Percentiles rank a stretch among this genome's conserved stretches.
Conservation (phyloP, 169 alveolate genomes). For the Cryptosporidium meleagridis region DNA sequence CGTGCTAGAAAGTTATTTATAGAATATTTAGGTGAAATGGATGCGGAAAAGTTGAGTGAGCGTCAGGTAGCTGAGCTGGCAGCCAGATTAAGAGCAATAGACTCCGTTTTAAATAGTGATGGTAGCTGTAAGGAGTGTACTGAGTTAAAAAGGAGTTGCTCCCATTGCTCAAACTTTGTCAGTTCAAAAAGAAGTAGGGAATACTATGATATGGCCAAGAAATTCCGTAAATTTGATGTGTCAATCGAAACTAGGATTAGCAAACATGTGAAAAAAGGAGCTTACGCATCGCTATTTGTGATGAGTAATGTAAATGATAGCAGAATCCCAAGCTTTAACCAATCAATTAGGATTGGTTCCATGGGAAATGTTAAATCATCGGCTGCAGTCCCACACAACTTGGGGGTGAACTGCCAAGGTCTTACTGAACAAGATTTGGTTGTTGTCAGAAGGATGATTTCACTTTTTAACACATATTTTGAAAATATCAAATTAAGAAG, state of each 20-base stretch:
- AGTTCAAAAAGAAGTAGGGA: neutral
- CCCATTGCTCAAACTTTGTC: constrained; percentile 11
- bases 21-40: constrained; percentile 2
- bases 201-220: constrained; percentile 20
- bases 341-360: constrained; percentile 34
- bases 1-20: constrained; percentile 35
- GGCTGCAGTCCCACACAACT: neutral
- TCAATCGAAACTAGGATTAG: constrained; percentile 32
- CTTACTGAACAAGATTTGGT: constrained; percentile 13
- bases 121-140: constrained; percentile 30
- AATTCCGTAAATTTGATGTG: neutral
- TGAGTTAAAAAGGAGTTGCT: neutral
- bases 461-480: constrained; percentile 9
- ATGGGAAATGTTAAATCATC: constrained; percentile 1
- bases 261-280: neutral
- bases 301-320: constrained; percentile 33
- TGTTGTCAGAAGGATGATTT: constrained; percentile 21
- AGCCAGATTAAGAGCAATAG: constrained; percentile 38
- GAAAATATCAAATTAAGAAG: constrained; percentile 4
- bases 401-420: constrained; percentile 42
- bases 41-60: neutral
- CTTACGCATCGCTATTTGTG: constrained; percentile 46
- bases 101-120: constrained; percentile 8
- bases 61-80: constrained; percentile 16
- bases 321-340: constrained; percentile 19